phyloP scores from a whole-genome alignment of 257 asterid species.

The Scutellaria baicalensis region DNA sequence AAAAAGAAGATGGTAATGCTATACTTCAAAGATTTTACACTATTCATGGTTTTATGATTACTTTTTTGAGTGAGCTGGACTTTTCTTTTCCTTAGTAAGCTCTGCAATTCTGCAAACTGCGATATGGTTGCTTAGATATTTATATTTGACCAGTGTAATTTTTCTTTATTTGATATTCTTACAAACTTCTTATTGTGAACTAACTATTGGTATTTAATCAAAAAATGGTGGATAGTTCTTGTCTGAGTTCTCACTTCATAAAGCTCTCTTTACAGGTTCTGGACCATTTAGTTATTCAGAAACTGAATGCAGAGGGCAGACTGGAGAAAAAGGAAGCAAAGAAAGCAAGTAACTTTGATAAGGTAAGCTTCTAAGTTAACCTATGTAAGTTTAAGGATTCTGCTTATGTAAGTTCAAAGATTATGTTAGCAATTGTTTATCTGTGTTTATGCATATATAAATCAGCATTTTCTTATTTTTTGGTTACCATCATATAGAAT shows the following conservation, averaged over 20 bases:
- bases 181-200: neutral
- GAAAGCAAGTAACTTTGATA: constrained; percentile 80
- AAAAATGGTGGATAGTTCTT: constrained; percentile 3
- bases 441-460: neutral
- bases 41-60: neutral
- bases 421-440: neutral
- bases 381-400: neutral
- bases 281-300: constrained; percentile 97
- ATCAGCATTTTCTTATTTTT: neutral
- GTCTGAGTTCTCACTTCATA: constrained; percentile 15
- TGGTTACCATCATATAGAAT: constrained; percentile 43
- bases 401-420: neutral
- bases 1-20: constrained; percentile 93
- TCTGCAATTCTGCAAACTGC: neutral
- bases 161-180: neutral
- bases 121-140: neutral
- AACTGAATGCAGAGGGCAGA: constrained; percentile 93
- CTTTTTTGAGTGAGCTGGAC: neutral
- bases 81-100: neutral
- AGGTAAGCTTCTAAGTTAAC: constrained; percentile 41
- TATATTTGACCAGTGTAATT: neutral
- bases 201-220: neutral
- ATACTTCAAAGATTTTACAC: neutral
- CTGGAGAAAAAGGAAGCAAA: constrained; percentile 96
- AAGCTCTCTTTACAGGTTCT: constrained; percentile 52